These are phyloP conservation scores for Urtica urens DNA, from an alignment of 306 rosid genomes.

Conservation along the genomic window DNA sequence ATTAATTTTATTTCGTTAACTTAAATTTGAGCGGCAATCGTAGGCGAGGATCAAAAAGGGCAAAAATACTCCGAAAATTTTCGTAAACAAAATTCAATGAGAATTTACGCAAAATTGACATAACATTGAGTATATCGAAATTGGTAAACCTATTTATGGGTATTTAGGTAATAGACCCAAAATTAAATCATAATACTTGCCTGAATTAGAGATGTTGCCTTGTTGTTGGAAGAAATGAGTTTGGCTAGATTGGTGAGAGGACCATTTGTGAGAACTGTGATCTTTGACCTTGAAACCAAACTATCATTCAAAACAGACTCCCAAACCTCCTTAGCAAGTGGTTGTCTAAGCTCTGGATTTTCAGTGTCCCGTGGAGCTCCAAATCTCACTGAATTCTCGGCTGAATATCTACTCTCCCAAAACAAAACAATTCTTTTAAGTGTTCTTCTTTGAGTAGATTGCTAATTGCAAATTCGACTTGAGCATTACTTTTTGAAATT, in stretches of 20 bases:
- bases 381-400: constrained; percentile 41
- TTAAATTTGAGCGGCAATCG: too few relatives aligned
- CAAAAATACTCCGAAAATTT: too few relatives aligned
- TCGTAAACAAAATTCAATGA: too few relatives aligned
- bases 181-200: constrained; percentile 30
- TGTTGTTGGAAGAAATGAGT: constrained; percentile 29
- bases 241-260: constrained; percentile 87
- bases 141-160: too few relatives aligned
- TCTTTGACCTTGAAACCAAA: constrained; percentile 44
- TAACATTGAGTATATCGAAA: too few relatives aligned
- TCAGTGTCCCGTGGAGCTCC: constrained; percentile 61
- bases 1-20: too few relatives aligned
- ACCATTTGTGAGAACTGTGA: constrained; percentile 78
- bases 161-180: too few relatives aligned
- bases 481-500: too few relatives aligned
- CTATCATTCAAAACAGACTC: constrained; percentile 36
- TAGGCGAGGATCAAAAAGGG: too few relatives aligned
- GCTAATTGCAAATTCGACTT: too few relatives aligned
- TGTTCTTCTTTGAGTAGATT: too few relatives aligned
- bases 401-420: constrained; percentile 46
- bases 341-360: constrained; percentile 64
- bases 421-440: constrained; percentile 3
- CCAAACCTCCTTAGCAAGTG: constrained; percentile 71
- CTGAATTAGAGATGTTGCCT: constrained; percentile 45
- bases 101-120: too few relatives aligned